Percentiles rank a stretch among this genome's conserved stretches.
These are phyloP conservation scores for Penicillium olsonii DNA, from an alignment of 2,329 filamentous ascomycete species.

Conservation along the genomic window DNA sequence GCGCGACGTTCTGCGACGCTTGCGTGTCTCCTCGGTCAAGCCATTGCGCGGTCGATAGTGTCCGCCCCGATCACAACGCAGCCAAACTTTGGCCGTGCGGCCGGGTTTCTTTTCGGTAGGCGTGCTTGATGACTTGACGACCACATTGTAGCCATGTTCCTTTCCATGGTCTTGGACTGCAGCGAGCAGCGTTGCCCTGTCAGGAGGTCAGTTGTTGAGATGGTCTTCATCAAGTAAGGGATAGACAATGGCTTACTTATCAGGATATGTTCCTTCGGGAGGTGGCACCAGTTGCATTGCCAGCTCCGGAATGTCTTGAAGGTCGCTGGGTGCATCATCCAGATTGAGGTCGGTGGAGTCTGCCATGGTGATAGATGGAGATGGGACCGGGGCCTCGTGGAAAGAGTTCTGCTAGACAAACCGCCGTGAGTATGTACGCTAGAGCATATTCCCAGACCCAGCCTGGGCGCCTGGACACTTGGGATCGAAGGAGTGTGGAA, in stretches of 20 bases:
- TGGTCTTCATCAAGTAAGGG: neutral
- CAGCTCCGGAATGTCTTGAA: conserved; percentile 48
- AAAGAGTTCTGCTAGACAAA: conserved; percentile 3
- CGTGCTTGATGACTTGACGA: conserved; percentile 49
- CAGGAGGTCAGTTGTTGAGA: conserved; percentile 10
- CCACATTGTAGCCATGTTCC: conserved; percentile 47
- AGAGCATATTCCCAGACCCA: conserved; percentile 20
- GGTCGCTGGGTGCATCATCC: conserved; percentile 45
- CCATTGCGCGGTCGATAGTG: conserved; percentile 48
- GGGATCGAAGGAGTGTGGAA: conserved; percentile 13
- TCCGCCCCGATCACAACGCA: conserved; percentile 48
- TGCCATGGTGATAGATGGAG: conserved; percentile 36
- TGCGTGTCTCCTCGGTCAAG: conserved; percentile 47
- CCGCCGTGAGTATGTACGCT: conserved; percentile 19
- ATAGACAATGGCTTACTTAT: conserved; percentile 34
- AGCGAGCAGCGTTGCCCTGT: conserved; percentile 39
- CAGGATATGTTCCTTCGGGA: conserved; percentile 47
- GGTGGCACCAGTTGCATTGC: conserved; percentile 45
- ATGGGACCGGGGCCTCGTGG: conserved; percentile 18
- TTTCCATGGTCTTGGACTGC: conserved; percentile 46
- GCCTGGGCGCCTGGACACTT: conserved; percentile 5
- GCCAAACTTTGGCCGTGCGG: conserved; percentile 47
- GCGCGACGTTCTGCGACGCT: conserved; percentile 45
- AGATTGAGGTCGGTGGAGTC: conserved; percentile 46
- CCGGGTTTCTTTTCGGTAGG: conserved; percentile 49